Evolutionary conservation across 2,329 filamentous ascomycete species (phyloP), one percentile per base, ranked within the genome.

Genomic region (Paecilomyces fulvus): DNA sequence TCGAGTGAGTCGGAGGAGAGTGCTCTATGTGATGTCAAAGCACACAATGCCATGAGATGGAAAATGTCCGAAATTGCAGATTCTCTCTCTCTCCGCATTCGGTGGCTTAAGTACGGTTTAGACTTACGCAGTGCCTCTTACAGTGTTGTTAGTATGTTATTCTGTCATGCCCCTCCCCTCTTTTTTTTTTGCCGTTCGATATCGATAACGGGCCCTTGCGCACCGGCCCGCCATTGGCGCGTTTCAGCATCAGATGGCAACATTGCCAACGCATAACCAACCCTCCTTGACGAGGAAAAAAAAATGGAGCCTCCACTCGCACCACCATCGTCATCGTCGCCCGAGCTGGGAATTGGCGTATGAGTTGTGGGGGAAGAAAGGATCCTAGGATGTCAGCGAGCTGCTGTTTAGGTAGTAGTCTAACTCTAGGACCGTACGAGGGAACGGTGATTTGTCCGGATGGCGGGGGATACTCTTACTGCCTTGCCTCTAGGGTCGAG

Each of bases 191-290:
- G 5, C 49, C 49, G 49, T 50, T 50, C 28, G 49, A 50, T 50
- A 50, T 50, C 33, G 33, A 43, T 43, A 43, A 43, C 33, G n/a
- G 33, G 33, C 33, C 33, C 33, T 43, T 17, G 33, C 33, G 33
- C 33, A 20, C 33, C n/a, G 33, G 33, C 33, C 33, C 33, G 33
- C 33, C 33, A 43, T 43, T 43, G 33, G 33, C 14, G 33, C 49
- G 49, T 30, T 25, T 30, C 49, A 25, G 28, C 33, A 43, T 20
- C 28, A 31, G 50, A 52, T 30, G 21, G 50, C 17, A 30, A 30
- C 17, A 20, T 52, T 52, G 50, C 50, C 50, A 52, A 52, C 50
- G 21, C 50, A 52, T 52, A 28, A 52, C 50, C 50, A 28, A 52
- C 50, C 50, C 50, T 52, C 50, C 50, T 28, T 30, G 50, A 52